Conservation (phyloP, 1,284 basidiomycete species). For the Microbotryum intermedium region DNA sequence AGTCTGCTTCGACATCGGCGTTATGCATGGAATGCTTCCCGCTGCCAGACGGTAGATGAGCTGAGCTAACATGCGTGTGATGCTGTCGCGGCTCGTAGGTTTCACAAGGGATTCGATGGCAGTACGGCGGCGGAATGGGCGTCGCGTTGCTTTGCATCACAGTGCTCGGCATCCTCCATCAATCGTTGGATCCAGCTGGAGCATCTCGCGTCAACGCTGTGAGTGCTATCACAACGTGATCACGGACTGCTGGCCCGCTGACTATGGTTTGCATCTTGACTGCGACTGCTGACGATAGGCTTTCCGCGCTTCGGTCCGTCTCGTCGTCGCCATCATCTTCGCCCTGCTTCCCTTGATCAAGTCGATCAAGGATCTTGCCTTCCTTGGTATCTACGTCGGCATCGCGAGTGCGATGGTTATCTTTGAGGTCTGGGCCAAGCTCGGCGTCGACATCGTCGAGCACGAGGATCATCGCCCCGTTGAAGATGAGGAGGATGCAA, state of each 20-base stretch:
- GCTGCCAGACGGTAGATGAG: too few relatives aligned
- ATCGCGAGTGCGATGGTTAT: neutral
- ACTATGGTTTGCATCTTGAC: too few relatives aligned
- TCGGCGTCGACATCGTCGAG: neutral
- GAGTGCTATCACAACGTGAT: neutral
- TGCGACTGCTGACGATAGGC: too few relatives aligned
- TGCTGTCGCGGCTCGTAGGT: too few relatives aligned
- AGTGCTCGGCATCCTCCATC: neutral
- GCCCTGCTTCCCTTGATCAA: constrained; percentile 1
- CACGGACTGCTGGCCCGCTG: neutral
- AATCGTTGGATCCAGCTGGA: neutral
- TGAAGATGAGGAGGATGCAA: neutral
- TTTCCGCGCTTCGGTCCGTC: neutral
- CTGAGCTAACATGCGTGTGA: too few relatives aligned
- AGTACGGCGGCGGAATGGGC: neutral
- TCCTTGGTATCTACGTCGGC: neutral
- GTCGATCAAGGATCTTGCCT: neutral
- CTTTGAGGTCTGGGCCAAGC: constrained; percentile 1
- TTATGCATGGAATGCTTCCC: too few relatives aligned
- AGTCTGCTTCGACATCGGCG: too few relatives aligned
- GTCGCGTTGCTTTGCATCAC: neutral
- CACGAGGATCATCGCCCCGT: neutral
- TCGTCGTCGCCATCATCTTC: neutral
- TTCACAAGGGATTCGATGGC: neutral
- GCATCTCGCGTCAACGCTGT: neutral